Base-by-base conservation (phyloP, 2,329 filamentous ascomycete genomes). In the Sclerotinia nivalis region DNA sequence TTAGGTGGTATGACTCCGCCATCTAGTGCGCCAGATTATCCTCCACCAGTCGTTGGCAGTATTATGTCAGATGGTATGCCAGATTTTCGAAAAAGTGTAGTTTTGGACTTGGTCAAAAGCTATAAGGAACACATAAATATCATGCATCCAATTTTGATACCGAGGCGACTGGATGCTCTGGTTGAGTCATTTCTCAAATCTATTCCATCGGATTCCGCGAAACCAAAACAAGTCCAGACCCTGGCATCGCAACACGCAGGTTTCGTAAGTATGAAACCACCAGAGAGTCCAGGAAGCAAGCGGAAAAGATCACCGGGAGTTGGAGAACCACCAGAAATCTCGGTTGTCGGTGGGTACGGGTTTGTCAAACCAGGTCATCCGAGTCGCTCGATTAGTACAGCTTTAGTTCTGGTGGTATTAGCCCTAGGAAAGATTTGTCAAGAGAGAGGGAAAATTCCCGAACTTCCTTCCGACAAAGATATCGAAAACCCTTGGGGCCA, bases 351-450 rank as follows among this genome's bases (percentile, higher is more conserved):
- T 62, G 73, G 70, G n/a, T 59, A 68, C 28, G 76, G 77, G 34
- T 68, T 60, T 34, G 37, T 74, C 28, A 85, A 84, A 74, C 80
- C 82, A 9, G 82, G 83, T 4, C 83, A 83, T 69, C 87, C 88
- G 3, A 86, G 85, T 73, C 84, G 90, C 66, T 93, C 91, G 10
- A 88, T 96, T 22, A 86, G 89, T 67, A 97, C 92, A 74, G 93
- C 93, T 0, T 85, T 98, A 52, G 87, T 97, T 1, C 84, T 97
- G 2, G 84, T 95, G 5, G 88, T 97, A 0, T 84, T 98, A 68
- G 95, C 95, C 0, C 82, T 99, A 8, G 96, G 96, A 25, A 93
- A 93, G 76, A 91, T 98, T 18, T 95, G 92, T 75, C 78, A 83
- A 12, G 80, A 85, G 73, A 84, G 83, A 58, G 83, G 84, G 0